Evolutionary conservation across 1,284 basidiomycete genomes (phyloP).

Genomic region (Cutaneotrichosporon sp.): DNA sequence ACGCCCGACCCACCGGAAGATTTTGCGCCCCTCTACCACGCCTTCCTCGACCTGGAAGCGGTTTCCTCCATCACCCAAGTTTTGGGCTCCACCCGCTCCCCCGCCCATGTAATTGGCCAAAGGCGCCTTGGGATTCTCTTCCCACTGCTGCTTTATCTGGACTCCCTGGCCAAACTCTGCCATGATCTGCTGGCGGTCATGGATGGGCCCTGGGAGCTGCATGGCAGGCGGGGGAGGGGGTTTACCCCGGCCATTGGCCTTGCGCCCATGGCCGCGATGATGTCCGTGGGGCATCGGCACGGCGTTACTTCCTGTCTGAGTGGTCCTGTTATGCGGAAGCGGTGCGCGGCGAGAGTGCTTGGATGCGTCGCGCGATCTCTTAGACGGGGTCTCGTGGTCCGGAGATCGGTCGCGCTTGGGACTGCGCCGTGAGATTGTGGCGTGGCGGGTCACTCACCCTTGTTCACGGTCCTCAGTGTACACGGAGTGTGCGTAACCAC

Average conservation of each 20-base stretch:
- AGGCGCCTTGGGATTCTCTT: slow-evolving; percentile 45
- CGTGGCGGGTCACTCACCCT: not conserved
- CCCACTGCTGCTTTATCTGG: slow-evolving; percentile 39
- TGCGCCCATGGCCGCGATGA: slow-evolving; percentile 1
- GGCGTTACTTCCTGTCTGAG: not conserved
- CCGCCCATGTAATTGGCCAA: slow-evolving; percentile 43
- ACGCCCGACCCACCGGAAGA: slow-evolving; percentile 27
- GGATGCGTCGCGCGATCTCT: not conserved
- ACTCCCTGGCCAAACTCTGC: slow-evolving; percentile 19
- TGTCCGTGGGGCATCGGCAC: not conserved
- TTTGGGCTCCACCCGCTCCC: slow-evolving; percentile 28
- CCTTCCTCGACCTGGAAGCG: slow-evolving; percentile 32
- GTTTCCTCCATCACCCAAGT: slow-evolving; percentile 23
- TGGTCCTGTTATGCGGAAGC: not conserved
- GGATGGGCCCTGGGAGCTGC: slow-evolving; percentile 27
- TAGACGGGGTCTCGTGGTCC: not conserved
- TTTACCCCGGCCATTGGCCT: not conserved
- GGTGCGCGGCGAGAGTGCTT: not conserved
- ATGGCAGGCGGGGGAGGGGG: not conserved
- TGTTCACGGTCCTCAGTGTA: not conserved
- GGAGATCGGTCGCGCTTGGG: not conserved
- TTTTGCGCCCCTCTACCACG: slow-evolving; percentile 26
- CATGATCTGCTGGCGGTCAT: slow-evolving; percentile 28
- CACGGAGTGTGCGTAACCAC: not conserved
- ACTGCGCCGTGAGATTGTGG: no score